Base-by-base conservation (phyloP, 1,284 basidiomycete genomes). In the Tilletia caries region DNA sequence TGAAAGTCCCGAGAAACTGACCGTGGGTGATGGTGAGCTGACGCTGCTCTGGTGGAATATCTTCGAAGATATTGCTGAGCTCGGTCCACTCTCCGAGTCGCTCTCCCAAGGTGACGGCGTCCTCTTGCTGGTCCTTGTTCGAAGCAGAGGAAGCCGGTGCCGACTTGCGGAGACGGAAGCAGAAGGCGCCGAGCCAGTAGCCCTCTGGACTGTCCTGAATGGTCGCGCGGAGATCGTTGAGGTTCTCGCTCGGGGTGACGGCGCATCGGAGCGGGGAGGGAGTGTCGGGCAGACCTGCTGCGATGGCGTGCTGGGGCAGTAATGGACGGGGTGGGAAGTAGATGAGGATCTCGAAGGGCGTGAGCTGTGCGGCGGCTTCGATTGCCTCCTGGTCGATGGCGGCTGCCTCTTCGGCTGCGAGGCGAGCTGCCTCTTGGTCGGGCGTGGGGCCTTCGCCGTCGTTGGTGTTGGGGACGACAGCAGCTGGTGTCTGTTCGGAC, bases 181-280 rank as follows among this genome's bases (percentile, higher is more conserved):
- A 77, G 68, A 79, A 83, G 0, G 81, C 76, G 23, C 81, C 81
- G 66, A 83, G 80, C 81, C 81, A 83, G 73, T 83, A 82, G 15
- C 80, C 80, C 65, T 82, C 80, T 12, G 80, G 79, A 65, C 75
- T 79, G 69, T 82, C 81, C 58, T 76, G 77, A 71, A 83, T 73
- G 64, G 81, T 82, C 34, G 77, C 64, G 29, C 81, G 78, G 18
- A 83, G 68, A 67, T 83, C 81, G 69, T 78, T 83, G 71, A 83
- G 78, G 27, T 79, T 80, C 69, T 83, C 81, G 44, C 74, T 76
- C 1, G 80, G 78, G 46, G 77, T 79, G 25, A 83, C 79, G 48
- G 78, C 78, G 10, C 82, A 73, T 52, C 73, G 75, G 67, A 83
- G 78, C 3, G 81, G 79, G 60, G 74, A 74, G 20, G 80, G 79